Evolutionary conservation across 495 filamentous ascomycete species (phyloP), one percentile per base, ranked within the genome.

Genomic region (Chaetomium fimeti): DNA sequence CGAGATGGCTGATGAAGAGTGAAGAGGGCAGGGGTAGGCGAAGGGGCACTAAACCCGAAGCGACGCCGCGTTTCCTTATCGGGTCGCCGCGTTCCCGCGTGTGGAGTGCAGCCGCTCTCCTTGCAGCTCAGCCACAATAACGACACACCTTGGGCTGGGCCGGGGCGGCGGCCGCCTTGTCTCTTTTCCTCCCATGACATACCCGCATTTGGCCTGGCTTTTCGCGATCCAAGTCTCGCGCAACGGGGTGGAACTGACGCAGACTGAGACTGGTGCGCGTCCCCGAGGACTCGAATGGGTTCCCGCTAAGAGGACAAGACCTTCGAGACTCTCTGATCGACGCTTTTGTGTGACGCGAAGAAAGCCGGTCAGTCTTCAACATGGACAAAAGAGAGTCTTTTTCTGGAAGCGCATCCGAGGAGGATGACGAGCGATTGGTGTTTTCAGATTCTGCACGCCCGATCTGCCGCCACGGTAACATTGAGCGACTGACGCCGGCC

Each of bases 21-120:
- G 25, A 36, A 16, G 24, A 9, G 5, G 16, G 9, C 12, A 32
- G 54, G 32, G 32, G 45, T 49, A n/a, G 54, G 32, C 9, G 3
- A n/a, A 43, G 2, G 27, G 25, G 12, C n/a, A 27, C 49, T 24
- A 29, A 48, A 55, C 61, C 60, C 2, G 16, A 28, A 32, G 20
- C 24, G 22, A 15, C 52, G 12, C 61, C 61, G 61, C 36, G 29
- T 62, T 62, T 38, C 61, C 61, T 42, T 11, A 56, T 62, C 38
- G n/a, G 40, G 61, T 20, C 49, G 40, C 49, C 49, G 59, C 59
- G 24, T 61, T 54, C n/a, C 29, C 58, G 13, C 28, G 7, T 11
- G n/a, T 11, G 36, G 16, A 49, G 40, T 57, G 55, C 38, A 25
- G 18, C 43, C 25, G 55, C 38, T 58, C 2, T 20, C 58, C 58